phyloP scores from a whole-genome alignment of 805 yeast species.

The Yamadazyma scolyti region DNA sequence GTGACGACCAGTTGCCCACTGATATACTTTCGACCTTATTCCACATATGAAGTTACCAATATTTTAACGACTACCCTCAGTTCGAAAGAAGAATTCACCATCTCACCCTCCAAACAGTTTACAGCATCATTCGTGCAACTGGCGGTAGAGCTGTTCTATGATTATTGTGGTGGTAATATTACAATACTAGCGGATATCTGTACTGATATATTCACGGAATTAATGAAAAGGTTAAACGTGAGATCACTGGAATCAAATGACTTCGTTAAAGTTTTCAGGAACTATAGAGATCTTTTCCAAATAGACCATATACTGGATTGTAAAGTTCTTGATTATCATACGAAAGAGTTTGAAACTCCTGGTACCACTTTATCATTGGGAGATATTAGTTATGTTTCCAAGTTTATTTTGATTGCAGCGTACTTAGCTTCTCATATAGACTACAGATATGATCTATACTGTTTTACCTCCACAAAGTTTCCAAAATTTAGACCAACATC shows the following conservation, averaged over 20 bases:
- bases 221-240: slow-evolving; percentile 19
- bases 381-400: slow-evolving; percentile 58
- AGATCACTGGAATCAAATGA: slow-evolving; percentile 22
- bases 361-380: slow-evolving; percentile 19
- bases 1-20: slow-evolving; percentile 39
- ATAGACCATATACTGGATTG: slow-evolving; percentile 31
- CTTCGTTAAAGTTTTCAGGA: slow-evolving; percentile 32
- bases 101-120: slow-evolving; percentile 25
- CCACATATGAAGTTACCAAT: slow-evolving; percentile 28
- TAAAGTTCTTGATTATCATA: slow-evolving; percentile 21
- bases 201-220: slow-evolving; percentile 21
- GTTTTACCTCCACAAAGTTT: slow-evolving; percentile 58
- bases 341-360: slow-evolving; percentile 17
- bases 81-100: too few species aligned
- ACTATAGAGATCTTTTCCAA: slow-evolving; percentile 23
- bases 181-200: slow-evolving; percentile 29
- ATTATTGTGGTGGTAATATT: slow-evolving; percentile 44
- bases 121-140: slow-evolving; percentile 43
- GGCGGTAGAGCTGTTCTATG: slow-evolving; percentile 42
- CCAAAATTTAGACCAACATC: slow-evolving; percentile 35
- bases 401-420: slow-evolving; percentile 74
- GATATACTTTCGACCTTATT: slow-evolving; percentile 37
- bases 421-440: slow-evolving; percentile 79
- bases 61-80: slow-evolving; percentile 26
- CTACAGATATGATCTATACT: slow-evolving; percentile 61